Percentiles rank a stretch among this genome's conserved stretches.
phyloP scores from a whole-genome alignment of 768 basidiomycete genomes.

The Amanita molliuscula region DNA sequence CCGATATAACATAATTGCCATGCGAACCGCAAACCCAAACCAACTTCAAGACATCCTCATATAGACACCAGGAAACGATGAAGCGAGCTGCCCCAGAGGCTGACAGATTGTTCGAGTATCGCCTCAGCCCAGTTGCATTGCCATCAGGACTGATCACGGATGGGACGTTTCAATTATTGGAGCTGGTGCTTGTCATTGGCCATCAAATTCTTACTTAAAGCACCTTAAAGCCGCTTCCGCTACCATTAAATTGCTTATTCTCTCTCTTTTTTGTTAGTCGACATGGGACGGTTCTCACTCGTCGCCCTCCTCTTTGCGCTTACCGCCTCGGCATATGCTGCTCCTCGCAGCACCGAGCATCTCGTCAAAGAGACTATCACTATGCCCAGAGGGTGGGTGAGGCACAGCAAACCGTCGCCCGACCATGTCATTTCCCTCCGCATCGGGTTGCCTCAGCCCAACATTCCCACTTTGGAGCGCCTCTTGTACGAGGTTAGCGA shows the following conservation, averaged over 20 bases:
- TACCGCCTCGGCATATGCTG: slow-evolving; percentile 13
- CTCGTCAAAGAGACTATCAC: slow-evolving; percentile 21
- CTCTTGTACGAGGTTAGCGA: slow-evolving; percentile 48
- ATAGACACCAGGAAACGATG: no score
- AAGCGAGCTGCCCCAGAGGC: no score
- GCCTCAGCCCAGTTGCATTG: no score
- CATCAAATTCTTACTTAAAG: no score
- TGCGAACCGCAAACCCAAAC: no score
- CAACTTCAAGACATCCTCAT: no score
- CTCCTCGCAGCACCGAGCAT: slow-evolving; percentile 8
- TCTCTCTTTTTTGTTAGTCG: not conserved
- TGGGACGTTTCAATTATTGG: no score
- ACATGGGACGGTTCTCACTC: slow-evolving; percentile 2
- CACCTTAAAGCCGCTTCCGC: no score
- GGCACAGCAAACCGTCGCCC: slow-evolving; percentile 30
- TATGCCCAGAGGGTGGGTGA: slow-evolving; percentile 40
- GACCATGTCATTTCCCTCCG: slow-evolving; percentile 42
- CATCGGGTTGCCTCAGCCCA: slow-evolving; percentile 44
- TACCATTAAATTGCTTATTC: not conserved
- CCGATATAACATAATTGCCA: no score
- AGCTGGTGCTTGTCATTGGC: no score
- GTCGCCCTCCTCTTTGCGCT: slow-evolving; percentile 6
- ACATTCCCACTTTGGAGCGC: slow-evolving; percentile 36
- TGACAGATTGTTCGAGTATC: no score
- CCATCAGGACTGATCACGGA: no score